A percentile compares a stretch with the other conserved stretches of the same genome.
Conservation (phyloP, 192 early-diverging fungal genomes). For the Linnemannia exigua region DNA sequence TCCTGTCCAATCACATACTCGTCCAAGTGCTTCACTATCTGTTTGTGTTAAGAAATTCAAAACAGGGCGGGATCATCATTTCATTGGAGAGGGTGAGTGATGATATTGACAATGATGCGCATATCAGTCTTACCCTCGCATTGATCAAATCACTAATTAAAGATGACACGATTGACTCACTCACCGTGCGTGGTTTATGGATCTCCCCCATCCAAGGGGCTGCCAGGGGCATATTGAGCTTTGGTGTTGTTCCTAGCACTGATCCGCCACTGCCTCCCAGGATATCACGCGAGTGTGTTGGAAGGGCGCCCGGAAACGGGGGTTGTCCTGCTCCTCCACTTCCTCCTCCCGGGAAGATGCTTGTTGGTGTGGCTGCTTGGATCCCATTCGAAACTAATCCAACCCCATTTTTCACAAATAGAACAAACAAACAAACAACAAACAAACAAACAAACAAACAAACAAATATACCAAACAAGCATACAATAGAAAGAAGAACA, state of each 20-base stretch:
- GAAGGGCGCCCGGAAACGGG: background rate
- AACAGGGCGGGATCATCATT: background rate
- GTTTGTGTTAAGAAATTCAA: background rate
- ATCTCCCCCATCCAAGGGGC: background rate
- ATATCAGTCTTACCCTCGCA: background rate
- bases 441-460: background rate
- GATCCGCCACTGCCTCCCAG: background rate
- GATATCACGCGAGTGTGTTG: constrained; percentile 7
- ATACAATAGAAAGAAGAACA: too few species aligned
- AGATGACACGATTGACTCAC: background rate
- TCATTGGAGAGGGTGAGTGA: background rate
- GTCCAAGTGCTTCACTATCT: constrained; percentile 83
- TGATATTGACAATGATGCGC: background rate
- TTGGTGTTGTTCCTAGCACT: background rate
- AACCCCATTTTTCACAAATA: background rate
- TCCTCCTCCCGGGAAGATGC: background rate
- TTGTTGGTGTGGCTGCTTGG: constrained; percentile 9
- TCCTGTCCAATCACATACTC: constrained; percentile 90
- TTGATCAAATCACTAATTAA: background rate
- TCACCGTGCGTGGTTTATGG: background rate
- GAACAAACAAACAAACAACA: background rate
- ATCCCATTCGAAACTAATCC: background rate
- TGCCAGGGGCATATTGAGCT: background rate
- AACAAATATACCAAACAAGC: background rate
- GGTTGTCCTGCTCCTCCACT: background rate